Conservation (phyloP, 2,329 filamentous ascomycete genomes). For the Trichophyton mentagrophytes region DNA sequence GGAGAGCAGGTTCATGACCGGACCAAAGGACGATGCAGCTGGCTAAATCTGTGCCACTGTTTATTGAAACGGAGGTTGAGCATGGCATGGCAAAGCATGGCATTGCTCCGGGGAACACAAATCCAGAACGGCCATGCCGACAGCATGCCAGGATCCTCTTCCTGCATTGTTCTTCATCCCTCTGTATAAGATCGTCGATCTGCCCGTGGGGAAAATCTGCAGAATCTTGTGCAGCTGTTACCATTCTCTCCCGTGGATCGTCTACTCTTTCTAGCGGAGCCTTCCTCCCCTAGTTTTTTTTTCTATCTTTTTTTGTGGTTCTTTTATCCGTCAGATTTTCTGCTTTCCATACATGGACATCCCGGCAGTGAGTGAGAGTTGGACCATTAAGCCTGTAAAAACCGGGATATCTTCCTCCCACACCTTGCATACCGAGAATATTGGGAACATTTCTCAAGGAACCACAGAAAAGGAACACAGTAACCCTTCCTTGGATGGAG, state of each 20-base stretch:
- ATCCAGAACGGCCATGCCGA: neutral
- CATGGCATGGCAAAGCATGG: neutral
- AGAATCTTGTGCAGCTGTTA: neutral
- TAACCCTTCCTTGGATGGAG: neutral
- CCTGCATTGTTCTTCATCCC: neutral
- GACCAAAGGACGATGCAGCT: neutral
- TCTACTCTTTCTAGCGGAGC: neutral
- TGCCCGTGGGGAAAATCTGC: neutral
- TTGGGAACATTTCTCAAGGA: neutral
- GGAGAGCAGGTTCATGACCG: neutral
- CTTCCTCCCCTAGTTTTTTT: neutral
- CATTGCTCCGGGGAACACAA: neutral
- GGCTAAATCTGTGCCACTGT: neutral
- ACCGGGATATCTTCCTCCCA: neutral
- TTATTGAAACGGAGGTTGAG: neutral
- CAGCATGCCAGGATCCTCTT: neutral
- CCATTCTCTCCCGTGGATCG: neutral
- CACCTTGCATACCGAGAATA: neutral
- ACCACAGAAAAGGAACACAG: neutral
- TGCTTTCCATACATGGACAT: neutral
- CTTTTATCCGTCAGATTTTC: neutral
- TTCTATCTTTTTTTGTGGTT: neutral
- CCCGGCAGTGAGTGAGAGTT: neutral
- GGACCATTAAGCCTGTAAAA: neutral
- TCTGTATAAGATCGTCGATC: slow-evolving; percentile 1